A percentile compares a stretch with the other conserved stretches of the same genome.
Conservation (phyloP, 768 basidiomycete genomes). For the Tylopilus sp. region DNA sequence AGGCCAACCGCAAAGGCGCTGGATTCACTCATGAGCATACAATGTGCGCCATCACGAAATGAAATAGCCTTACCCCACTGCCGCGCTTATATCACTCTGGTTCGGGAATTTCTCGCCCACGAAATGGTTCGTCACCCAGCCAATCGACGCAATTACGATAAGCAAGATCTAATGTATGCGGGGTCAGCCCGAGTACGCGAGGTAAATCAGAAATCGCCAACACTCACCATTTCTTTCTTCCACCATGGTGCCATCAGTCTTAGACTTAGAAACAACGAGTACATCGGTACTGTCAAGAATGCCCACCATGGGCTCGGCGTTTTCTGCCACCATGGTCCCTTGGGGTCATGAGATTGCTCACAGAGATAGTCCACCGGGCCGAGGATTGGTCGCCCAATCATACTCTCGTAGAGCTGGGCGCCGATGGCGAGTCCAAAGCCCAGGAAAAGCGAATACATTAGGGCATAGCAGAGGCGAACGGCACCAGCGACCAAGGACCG, state of each 20-base stretch:
- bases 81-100: constrained; percentile 75
- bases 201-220: not conserved
- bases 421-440: constrained; percentile 85
- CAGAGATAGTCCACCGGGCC: constrained; percentile 64
- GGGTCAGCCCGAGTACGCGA: not conserved
- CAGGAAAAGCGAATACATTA: constrained; percentile 74
- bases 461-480: constrained; percentile 75
- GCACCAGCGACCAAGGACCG: constrained; percentile 83
- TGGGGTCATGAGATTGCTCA: constrained; percentile 46
- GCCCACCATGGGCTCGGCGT: constrained; percentile 75
- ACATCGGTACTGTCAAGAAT: constrained; percentile 70
- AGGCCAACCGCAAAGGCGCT: constrained; percentile 81
- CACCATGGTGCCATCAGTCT: constrained; percentile 60
- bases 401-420: constrained; percentile 58
- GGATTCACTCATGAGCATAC: not conserved
- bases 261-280: constrained; percentile 62
- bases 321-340: constrained; percentile 69
- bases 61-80: constrained; percentile 51
- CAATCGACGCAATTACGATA: constrained; percentile 58
- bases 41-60: not conserved
- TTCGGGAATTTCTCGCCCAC: constrained; percentile 55
- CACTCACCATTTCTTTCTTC: constrained; percentile 51
- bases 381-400: constrained; percentile 44
- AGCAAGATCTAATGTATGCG: constrained; percentile 39
- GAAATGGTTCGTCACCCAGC: constrained; percentile 77